Conservation (phyloP, 805 yeast species). For the Lipomyces sp. region DNA sequence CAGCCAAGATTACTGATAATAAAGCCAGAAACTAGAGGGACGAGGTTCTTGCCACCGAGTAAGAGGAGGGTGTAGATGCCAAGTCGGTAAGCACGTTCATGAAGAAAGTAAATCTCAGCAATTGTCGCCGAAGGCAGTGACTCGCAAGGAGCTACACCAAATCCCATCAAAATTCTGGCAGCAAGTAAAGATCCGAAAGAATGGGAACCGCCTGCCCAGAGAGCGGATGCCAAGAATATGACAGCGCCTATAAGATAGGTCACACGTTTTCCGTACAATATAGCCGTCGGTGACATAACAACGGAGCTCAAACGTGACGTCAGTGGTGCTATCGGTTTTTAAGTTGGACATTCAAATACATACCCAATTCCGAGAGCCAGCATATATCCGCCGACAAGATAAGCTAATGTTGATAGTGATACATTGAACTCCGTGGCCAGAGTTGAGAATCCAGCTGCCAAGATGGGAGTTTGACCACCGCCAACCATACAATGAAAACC, state of each 20-base stretch:
- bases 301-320: slow-evolving; percentile 43
- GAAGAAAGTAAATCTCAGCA: slow-evolving; percentile 64
- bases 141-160: slow-evolving; percentile 66
- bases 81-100: slow-evolving; percentile 63
- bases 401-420: slow-evolving; percentile 52
- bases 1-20: slow-evolving; percentile 56
- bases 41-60: slow-evolving; percentile 60
- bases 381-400: slow-evolving; percentile 64
- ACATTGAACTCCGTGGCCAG: slow-evolving; percentile 53
- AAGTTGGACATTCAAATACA: neutral
- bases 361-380: slow-evolving; percentile 60
- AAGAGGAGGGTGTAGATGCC: slow-evolving; percentile 62
- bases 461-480: slow-evolving; percentile 65
- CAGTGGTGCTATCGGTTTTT: neutral
- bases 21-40: slow-evolving; percentile 61
- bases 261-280: slow-evolving; percentile 60
- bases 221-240: slow-evolving; percentile 56
- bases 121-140: slow-evolving; percentile 64
- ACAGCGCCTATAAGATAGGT: slow-evolving; percentile 57
- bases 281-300: slow-evolving; percentile 62
- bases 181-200: slow-evolving; percentile 59
- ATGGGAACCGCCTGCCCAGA: slow-evolving; percentile 60
- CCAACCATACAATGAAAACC: slow-evolving; percentile 64
- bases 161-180: slow-evolving; percentile 62
- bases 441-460: slow-evolving; percentile 59